Base-by-base conservation (phyloP, 2,329 filamentous ascomycete species). In the Trichoderma citrinoviride region DNA sequence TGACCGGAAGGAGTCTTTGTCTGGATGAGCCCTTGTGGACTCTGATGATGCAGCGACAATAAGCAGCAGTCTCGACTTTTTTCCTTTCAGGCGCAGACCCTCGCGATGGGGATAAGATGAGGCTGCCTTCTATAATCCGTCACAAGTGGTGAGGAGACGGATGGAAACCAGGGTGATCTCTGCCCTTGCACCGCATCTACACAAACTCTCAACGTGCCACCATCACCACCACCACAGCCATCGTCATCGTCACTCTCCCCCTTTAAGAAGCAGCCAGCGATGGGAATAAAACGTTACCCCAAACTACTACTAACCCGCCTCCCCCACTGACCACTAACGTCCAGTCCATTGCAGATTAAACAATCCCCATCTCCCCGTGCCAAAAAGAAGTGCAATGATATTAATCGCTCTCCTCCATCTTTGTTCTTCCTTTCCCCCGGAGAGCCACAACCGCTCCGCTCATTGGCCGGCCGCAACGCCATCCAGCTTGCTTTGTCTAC, bases 361-460 rank as follows among this genome's bases (percentile, higher is more conserved):
- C 33, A 10, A 37, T 37, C 33, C 33, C 23, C 7, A 46, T 29
- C 27, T 61, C 52, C 46, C 57, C 57, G 27, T 50, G 57, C 40
- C 21, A 52, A 23, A 61, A 23, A 52, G 33, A 61, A 23, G 21
- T 41, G 33, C 33, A 37, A 10, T 37, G 14, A 10, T 37, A 37
- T 27, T 46, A 54, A 47, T 62, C 41, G 58, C 47, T 60, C 55
- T 47, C 33, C 43, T 58, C 37, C 33, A 10, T 37, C 33, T 37
- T 37, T 37, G 10, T 12, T 12, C 33, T 65, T 68, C 67, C 67
- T 68, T 68, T 68, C 52, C 64, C 50, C 67, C 67, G 67, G 55
- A 61, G 52, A 23, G 46, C 64, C 67, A 55, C 52, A 43, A 7
- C 37, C 19, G 37, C 43, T 10, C 43, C 40, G 25, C 41, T 37